Evolutionary conservation across 306 rosid genomes (phyloP).

Genomic region (Glycine tomentella): DNA sequence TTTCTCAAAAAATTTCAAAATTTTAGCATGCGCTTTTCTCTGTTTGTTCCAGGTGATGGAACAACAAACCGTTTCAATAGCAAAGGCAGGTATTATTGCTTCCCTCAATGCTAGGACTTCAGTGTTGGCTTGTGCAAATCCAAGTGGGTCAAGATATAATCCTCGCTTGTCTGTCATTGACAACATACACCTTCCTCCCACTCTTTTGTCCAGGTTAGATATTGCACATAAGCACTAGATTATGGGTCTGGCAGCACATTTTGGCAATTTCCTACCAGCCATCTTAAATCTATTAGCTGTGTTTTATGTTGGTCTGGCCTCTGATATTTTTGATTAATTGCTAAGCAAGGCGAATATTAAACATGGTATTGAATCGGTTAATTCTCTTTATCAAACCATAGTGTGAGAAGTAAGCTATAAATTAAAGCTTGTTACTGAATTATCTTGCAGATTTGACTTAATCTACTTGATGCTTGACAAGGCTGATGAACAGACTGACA

Average conservation of each 20-base stretch:
- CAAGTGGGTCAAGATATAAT: conserved; percentile 94
- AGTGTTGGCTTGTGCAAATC: conserved; percentile 97
- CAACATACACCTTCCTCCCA: conserved; percentile 98
- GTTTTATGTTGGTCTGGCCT: conserved; percentile 15
- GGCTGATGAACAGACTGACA: conserved; percentile 92
- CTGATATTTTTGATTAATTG: conserved; percentile 1
- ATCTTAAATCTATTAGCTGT: neutral
- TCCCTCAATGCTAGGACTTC: conserved; percentile 98
- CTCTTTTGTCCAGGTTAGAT: conserved; percentile 84
- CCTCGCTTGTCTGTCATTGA: conserved; percentile 94
- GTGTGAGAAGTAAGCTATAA: neutral
- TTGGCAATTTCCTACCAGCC: conserved; percentile 12
- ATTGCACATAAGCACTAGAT: conserved; percentile 26
- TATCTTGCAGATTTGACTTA: conserved; percentile 73
- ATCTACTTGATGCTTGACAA: conserved; percentile 90
- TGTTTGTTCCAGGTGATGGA: conserved; percentile 82
- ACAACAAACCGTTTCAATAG: conserved; percentile 96
- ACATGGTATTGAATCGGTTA: neutral
- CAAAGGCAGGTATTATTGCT: conserved; percentile 97
- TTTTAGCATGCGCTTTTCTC: conserved; percentile 8
- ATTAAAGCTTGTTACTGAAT: conserved; percentile 3
- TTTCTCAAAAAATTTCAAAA: conserved; percentile 15
- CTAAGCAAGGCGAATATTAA: neutral
- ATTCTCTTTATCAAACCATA: neutral
- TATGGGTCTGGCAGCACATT: conserved; percentile 19